Evolutionary conservation across 164 flowering plant species (phyloP), one percentile per base, ranked within the genome.

Genomic region (Aristolochia californica): DNA sequence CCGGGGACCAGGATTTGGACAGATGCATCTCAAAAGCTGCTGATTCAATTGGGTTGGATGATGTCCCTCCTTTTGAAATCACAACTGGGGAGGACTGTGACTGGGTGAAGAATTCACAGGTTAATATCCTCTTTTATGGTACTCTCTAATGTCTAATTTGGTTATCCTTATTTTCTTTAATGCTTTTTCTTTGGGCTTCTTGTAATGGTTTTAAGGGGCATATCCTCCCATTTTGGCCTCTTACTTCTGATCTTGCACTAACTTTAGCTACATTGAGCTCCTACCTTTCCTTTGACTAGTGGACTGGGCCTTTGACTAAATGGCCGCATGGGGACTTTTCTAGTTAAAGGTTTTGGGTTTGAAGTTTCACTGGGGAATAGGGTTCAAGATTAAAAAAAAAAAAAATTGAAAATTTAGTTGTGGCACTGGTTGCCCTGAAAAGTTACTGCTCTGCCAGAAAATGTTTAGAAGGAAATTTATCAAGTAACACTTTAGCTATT

Each of bases 61-160:
- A 81, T 52, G 60, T 68, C 45, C 95, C 95, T 30, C 58, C 49
- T 59, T 84, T 75, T 72, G 74, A 79, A 61, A 73, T 88, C 59
- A 57, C 58, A 62, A 63, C 20, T 60, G 75, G 78, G 59, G 84
- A 83, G 51, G 77, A 80, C 27, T 63, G 53, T 51, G 83, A 88
- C 65, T 91, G 98, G 98, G 58, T 88, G 26, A 73, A 66, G 70
- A 77, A 73, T 58, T 24, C 81, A 49, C 89, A 78, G 91, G 95
- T 85, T 13, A 54, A 17, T 54, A 26, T 54, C 34, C 11, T 47
- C 11, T 8, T 7, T 47, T 17, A 17, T 5, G 14, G 10, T 47
- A 17, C 22, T 47, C 16, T 47, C 9, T 47, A 47, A 16, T 47
- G 20, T 17, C 48, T 45, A 18, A 45, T 14, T 16, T 47, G 20